phyloP scores from a whole-genome alignment of 2,329 filamentous ascomycete genomes.

The Aspergillus jensenii region DNA sequence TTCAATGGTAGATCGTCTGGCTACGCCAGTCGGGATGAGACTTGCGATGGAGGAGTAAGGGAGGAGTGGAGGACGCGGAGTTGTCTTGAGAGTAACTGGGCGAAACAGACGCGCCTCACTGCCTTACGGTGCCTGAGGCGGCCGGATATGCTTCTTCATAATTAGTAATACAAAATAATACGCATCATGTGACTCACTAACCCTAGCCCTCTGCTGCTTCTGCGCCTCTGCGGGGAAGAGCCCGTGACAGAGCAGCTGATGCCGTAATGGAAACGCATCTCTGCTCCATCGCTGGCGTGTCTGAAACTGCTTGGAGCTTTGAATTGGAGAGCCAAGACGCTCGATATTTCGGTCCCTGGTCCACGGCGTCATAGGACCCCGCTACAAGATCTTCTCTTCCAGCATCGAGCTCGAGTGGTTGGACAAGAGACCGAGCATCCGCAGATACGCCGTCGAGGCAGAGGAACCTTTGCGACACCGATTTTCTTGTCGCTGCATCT shows the following conservation, averaged over 20 bases:
- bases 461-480: conserved; percentile 3
- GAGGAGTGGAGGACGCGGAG: conserved; percentile 10
- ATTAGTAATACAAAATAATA: not conserved
- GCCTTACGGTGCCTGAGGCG: conserved; percentile 18
- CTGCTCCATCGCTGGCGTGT: conserved; percentile 14
- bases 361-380: conserved; percentile 15
- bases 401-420: not conserved
- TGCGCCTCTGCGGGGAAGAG: conserved; percentile 2
- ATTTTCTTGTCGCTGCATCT: not conserved
- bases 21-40: conserved; percentile 5
- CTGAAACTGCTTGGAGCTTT: not conserved
- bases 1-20: conserved; percentile 1
- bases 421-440: not conserved
- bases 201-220: conserved; percentile 7
- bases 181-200: not conserved
- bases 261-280: conserved; percentile 23
- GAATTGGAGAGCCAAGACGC: conserved; percentile 15
- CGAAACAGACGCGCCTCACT: conserved; percentile 21
- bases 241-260: conserved; percentile 6
- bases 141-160: not conserved
- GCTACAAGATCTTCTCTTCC: conserved; percentile 9
- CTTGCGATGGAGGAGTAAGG: conserved; percentile 4
- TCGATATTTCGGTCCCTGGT: conserved; percentile 9
- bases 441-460: not conserved
- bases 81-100: conserved; percentile 9